These are phyloP conservation scores for Aspergillus pseudotamarii DNA, from an alignment of 2,329 filamentous ascomycete genomes.

Conservation along the genomic window DNA sequence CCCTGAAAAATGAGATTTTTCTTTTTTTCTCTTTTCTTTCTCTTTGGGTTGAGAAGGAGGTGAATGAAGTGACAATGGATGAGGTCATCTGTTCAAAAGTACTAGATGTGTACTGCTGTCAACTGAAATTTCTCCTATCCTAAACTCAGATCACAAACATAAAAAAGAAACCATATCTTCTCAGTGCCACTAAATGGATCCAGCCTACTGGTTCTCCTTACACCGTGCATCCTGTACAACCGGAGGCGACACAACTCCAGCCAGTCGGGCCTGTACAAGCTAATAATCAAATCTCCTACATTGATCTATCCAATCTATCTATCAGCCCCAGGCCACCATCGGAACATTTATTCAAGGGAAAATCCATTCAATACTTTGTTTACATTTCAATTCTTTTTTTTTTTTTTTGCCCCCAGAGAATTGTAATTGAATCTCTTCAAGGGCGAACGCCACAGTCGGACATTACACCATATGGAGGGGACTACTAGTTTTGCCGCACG, in stretches of 20 bases:
- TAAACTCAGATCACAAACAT: not conserved
- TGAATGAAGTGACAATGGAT: not conserved
- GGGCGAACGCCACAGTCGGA: slow-evolving; percentile 5
- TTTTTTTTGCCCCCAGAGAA: not conserved
- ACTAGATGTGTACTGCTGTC: not conserved
- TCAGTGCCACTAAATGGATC: slow-evolving; percentile 2
- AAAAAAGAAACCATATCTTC: not conserved
- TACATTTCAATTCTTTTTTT: not conserved
- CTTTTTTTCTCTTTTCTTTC: not conserved
- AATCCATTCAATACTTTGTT: not conserved
- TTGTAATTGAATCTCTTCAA: not conserved
- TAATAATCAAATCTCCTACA: not conserved
- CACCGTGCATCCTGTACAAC: not conserved
- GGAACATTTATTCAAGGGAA: not conserved
- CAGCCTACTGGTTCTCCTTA: slow-evolving; percentile 7
- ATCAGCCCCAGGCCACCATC: slow-evolving; percentile 7
- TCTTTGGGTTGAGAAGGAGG: not conserved
- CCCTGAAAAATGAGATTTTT: slow-evolving; percentile 1
- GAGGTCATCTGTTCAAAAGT: not conserved
- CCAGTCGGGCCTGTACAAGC: not conserved
- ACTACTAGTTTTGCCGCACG: not conserved
- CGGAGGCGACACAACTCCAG: not conserved
- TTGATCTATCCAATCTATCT: slow-evolving; percentile 14
- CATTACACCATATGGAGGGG: slow-evolving; percentile 1
- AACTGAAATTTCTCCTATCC: not conserved